Evolutionary conservation across 192 early-diverging fungal species (phyloP).

Genomic region (Podila epicladia): DNA sequence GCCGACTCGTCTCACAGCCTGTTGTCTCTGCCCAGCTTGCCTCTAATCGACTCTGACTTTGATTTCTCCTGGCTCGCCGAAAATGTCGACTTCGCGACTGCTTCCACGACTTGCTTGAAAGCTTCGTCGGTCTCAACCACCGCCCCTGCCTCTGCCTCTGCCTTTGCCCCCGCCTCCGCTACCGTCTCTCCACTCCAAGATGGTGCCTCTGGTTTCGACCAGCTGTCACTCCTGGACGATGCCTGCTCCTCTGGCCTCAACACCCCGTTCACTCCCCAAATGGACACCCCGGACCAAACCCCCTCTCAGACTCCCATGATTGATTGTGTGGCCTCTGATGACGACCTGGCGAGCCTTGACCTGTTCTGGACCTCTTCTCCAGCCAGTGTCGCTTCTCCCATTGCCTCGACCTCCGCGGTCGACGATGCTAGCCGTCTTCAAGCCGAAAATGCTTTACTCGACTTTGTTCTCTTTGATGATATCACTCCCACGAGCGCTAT

Average conservation of each 20-base stretch:
- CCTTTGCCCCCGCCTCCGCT: slow-evolving; percentile 15
- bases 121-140: slow-evolving; percentile 13
- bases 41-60: not conserved
- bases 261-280: slow-evolving; percentile 35
- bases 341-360: slow-evolving; percentile 19
- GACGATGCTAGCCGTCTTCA: slow-evolving; percentile 29
- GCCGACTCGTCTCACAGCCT: slow-evolving; percentile 1
- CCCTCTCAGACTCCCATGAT: slow-evolving; percentile 45
- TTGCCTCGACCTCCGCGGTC: not conserved
- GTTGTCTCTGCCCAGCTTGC: not conserved
- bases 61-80: not conserved
- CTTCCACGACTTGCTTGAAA: not conserved
- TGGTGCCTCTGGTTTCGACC: slow-evolving; percentile 46
- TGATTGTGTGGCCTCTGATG: slow-evolving; percentile 55
- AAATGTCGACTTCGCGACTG: not conserved
- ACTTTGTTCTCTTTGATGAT: slow-evolving; percentile 54
- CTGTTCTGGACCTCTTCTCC: slow-evolving; percentile 23
- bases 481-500: slow-evolving; percentile 45
- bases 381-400: not conserved
- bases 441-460: slow-evolving; percentile 55
- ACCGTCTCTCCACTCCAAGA: slow-evolving; percentile 4
- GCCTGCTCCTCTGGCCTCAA: slow-evolving; percentile 44
- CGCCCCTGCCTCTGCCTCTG: slow-evolving; percentile 26
- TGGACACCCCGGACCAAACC: slow-evolving; percentile 54
- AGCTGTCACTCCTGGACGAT: slow-evolving; percentile 44